Percentiles rank a stretch among this genome's conserved stretches.
phyloP scores from a whole-genome alignment of 2,329 filamentous ascomycete genomes.

The Claviceps maximensis region DNA sequence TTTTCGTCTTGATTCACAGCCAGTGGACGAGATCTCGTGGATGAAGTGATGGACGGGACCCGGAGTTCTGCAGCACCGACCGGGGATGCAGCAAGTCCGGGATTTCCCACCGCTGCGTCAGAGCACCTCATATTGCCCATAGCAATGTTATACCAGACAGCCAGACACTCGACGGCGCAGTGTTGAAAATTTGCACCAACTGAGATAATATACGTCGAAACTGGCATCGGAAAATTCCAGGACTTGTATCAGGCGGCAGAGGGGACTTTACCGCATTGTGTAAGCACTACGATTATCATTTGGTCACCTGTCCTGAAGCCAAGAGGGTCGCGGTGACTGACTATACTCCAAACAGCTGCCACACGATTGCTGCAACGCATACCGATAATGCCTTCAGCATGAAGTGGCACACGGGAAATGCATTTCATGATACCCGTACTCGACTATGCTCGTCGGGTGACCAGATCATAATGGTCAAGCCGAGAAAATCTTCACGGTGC shows the following conservation, averaged over 20 bases:
- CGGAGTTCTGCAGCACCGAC: background rate
- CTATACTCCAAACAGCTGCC: background rate
- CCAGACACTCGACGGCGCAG: background rate
- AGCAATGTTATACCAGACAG: background rate
- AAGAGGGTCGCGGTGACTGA: background rate
- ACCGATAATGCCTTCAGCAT: background rate
- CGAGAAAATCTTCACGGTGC: background rate
- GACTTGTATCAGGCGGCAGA: background rate
- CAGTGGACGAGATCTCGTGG: background rate
- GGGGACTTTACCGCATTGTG: background rate
- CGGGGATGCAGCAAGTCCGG: background rate
- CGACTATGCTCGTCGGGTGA: background rate
- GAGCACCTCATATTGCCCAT: background rate
- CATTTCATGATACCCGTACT: background rate
- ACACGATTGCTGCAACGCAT: background rate
- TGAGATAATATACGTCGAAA: background rate
- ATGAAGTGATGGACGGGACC: background rate
- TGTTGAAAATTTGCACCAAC: background rate
- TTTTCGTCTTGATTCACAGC: background rate
- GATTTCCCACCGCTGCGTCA: conserved; percentile 2
- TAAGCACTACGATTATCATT: background rate
- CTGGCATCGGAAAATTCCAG: background rate
- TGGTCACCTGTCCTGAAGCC: background rate
- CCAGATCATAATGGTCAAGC: background rate
- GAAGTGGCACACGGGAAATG: background rate